phyloP scores from a whole-genome alignment of 2,329 filamentous ascomycete species.

The Paradendryphiella salina region DNA sequence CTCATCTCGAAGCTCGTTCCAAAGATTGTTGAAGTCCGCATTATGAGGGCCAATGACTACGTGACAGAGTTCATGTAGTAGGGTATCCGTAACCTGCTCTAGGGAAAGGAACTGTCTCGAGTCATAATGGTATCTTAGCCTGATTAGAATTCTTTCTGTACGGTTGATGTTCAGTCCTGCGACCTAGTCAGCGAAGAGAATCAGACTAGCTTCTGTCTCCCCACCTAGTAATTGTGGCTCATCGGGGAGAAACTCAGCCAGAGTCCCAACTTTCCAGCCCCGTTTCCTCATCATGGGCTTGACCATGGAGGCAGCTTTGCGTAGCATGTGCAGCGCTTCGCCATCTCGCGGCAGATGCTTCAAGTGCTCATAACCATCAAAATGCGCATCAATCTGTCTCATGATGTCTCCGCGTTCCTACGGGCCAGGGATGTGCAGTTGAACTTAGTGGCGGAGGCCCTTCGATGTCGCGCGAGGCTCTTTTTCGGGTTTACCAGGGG shows the following conservation, averaged over 20 bases:
- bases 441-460: not conserved
- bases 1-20: conserved; percentile 88
- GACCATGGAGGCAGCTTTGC: conserved; percentile 81
- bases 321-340: conserved; percentile 63
- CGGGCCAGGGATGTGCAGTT: not conserved
- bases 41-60: conserved; percentile 84
- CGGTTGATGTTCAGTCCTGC: conserved; percentile 73
- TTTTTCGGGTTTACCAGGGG: not conserved
- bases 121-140: conserved; percentile 76
- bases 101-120: conserved; percentile 75
- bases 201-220: conserved; percentile 11
- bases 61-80: conserved; percentile 93
- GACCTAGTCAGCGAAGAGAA: conserved; percentile 18
- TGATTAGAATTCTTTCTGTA: conserved; percentile 78
- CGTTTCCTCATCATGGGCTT: conserved; percentile 94
- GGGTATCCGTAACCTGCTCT: conserved; percentile 82
- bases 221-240: conserved; percentile 72
- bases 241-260: conserved; percentile 83
- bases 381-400: conserved; percentile 54
- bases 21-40: conserved; percentile 77
- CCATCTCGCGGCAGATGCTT: conserved; percentile 50
- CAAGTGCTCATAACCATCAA: conserved; percentile 56
- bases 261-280: conserved; percentile 74
- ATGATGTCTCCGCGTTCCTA: conserved; percentile 25
- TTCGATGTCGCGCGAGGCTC: not conserved